These are phyloP conservation scores for Cadophora sp. DNA, from an alignment of 2,329 filamentous ascomycete genomes.

Conservation along the genomic window DNA sequence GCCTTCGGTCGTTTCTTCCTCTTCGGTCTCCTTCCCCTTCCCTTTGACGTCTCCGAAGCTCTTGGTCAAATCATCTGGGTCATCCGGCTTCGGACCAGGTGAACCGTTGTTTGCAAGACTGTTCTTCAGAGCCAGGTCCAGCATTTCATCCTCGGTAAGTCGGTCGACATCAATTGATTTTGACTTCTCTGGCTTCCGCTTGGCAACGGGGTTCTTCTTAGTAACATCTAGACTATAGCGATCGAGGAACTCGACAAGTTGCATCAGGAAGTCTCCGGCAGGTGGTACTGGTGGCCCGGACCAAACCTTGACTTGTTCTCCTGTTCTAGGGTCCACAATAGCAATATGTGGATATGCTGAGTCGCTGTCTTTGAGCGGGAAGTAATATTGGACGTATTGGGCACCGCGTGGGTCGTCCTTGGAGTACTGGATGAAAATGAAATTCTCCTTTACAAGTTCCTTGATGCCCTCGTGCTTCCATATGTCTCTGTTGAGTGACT, in stretches of 20 bases:
- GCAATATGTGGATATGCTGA: conserved; percentile 95
- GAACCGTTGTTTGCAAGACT: conserved; percentile 69
- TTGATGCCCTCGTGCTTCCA: conserved; percentile 88
- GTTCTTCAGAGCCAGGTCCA: conserved; percentile 91
- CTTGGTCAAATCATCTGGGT: conserved; percentile 89
- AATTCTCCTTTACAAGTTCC: conserved; percentile 87
- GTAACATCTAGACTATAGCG: conserved; percentile 88
- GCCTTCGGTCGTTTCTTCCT: conserved; percentile 48
- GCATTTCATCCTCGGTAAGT: conserved; percentile 97
- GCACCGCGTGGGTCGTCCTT: conserved; percentile 81
- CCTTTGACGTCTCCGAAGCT: conserved; percentile 60
- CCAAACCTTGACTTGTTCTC: conserved; percentile 97
- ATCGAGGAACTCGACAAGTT: conserved; percentile 95
- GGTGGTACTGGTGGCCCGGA: conserved; percentile 81
- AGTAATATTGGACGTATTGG: conserved; percentile 91
- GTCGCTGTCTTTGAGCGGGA: conserved; percentile 76
- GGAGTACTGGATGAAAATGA: conserved; percentile 93
- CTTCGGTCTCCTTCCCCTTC: conserved; percentile 56
- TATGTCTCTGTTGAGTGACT: conserved; percentile 90
- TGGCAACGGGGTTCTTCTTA: conserved; percentile 92
- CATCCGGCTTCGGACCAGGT: conserved; percentile 64
- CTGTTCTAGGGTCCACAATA: conserved; percentile 93
- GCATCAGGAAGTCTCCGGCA: conserved; percentile 82
- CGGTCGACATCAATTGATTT: conserved; percentile 78
- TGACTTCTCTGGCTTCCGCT: conserved; percentile 72